phyloP scores from a whole-genome alignment of 257 asterid species.

The Cynanchum wilfordii region DNA sequence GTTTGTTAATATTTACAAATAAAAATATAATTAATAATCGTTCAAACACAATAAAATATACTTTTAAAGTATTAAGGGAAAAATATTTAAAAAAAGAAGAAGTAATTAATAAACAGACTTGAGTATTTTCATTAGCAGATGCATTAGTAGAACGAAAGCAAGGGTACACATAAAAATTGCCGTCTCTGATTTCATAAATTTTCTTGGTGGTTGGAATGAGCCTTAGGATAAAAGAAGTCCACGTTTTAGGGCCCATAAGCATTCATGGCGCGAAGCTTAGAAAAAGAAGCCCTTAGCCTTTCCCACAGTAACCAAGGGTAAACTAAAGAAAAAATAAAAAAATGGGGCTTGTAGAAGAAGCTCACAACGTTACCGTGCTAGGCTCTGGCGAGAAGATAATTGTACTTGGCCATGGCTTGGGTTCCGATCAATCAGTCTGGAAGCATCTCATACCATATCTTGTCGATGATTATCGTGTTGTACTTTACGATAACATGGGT shows the following conservation, averaged over 20 bases:
- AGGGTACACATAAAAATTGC: too few species aligned
- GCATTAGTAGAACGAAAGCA: too few species aligned
- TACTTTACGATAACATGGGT: slow-evolving; percentile 47
- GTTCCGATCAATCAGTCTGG: slow-evolving; percentile 49
- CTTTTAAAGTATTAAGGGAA: too few species aligned
- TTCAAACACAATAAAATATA: too few species aligned
- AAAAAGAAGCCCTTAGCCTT: not conserved
- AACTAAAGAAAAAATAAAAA: not conserved
- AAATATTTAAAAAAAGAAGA: too few species aligned
- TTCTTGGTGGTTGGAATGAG: not conserved
- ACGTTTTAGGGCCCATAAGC: not conserved
- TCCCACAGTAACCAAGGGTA: not conserved
- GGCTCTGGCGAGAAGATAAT: slow-evolving; percentile 32
- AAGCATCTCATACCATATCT: slow-evolving; percentile 42
- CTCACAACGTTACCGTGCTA: slow-evolving; percentile 34
- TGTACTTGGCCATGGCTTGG: slow-evolving; percentile 50
- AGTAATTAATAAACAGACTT: too few species aligned
- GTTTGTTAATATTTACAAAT: too few species aligned
- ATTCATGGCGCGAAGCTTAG: not conserved
- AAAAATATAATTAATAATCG: too few species aligned
- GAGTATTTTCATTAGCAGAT: too few species aligned
- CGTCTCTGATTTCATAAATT: not conserved
- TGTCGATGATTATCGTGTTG: slow-evolving; percentile 29
- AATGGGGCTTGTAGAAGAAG: slow-evolving; percentile 36
- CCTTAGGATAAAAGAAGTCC: not conserved